These are phyloP conservation scores for Buxus sempervirens DNA, from an alignment of 164 flowering plant species.

Conservation along the genomic window DNA sequence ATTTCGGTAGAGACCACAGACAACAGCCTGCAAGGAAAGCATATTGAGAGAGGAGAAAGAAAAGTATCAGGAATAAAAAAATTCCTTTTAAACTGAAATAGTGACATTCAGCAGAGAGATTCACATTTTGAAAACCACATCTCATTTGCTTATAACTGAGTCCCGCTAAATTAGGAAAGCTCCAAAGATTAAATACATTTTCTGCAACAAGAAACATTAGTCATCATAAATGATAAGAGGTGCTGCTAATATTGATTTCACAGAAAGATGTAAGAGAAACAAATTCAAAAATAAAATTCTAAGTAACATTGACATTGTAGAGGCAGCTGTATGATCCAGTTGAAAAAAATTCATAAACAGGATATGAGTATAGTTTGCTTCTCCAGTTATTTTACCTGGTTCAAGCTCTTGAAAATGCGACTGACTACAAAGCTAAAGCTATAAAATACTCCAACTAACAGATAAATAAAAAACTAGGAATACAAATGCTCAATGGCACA, in stretches of 20 bases:
- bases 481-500: no score
- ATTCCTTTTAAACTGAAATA: constrained; percentile 2
- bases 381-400: no score
- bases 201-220: constrained; percentile 47
- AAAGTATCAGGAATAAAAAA: background rate
- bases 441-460: background rate
- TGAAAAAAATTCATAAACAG: no score
- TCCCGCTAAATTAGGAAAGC: constrained; percentile 69
- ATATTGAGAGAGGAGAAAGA: constrained; percentile 6
- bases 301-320: no score
- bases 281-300: no score
- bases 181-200: constrained; percentile 87
- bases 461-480: background rate
- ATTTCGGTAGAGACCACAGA: constrained; percentile 76
- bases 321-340: no score
- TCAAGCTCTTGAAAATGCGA: background rate
- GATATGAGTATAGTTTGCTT: no score
- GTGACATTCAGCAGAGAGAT: constrained; percentile 5
- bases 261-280: no score
- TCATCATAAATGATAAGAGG: background rate
- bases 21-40: constrained; percentile 67
- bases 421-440: background rate
- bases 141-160: constrained; percentile 60
- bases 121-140: constrained; percentile 78
- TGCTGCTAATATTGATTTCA: no score